Percentiles rank a stretch among this genome's conserved stretches.
Conservation (phyloP, 176 grass and related monocot genomes). For the Thinopyrum elongatum region DNA sequence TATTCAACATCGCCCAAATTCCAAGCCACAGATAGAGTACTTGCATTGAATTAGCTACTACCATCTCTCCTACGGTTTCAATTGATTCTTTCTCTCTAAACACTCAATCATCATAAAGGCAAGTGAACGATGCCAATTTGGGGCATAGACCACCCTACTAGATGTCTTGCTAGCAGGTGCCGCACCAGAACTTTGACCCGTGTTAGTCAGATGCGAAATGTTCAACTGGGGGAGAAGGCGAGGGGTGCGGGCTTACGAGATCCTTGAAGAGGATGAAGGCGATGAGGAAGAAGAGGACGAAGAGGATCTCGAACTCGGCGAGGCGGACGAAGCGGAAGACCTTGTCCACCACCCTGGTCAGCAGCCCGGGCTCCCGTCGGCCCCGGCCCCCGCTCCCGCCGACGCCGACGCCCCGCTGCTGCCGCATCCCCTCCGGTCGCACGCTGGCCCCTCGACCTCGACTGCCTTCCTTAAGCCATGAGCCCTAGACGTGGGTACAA, state of each 20-base stretch:
- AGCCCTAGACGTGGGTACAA: neutral
- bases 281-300: conserved; percentile 87
- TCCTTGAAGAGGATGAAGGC: conserved; percentile 89
- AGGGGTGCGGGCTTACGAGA: conserved; percentile 45
- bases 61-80: neutral
- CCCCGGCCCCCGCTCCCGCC: conserved; percentile 15
- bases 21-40: neutral
- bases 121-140: neutral
- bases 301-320: conserved; percentile 97
- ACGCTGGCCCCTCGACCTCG: neutral
- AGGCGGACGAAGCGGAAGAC: conserved; percentile 83
- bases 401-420: conserved; percentile 31
- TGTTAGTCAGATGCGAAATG: neutral
- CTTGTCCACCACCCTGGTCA: conserved; percentile 64
- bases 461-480: conserved; percentile 9
- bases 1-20: neutral
- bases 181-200: neutral
- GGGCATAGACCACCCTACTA: neutral
- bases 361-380: conserved; percentile 30
- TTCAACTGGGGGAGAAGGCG: neutral
- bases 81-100: neutral
- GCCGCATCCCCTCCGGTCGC: conserved; percentile 43
- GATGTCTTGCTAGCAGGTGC: neutral
- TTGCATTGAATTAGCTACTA: neutral
- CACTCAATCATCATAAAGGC: neutral